phyloP scores from a whole-genome alignment of 345 rosid species.

The Citrus sinensis region DVS_A1.0 CM039165.1:30201501-30202000 shows the following conservation, averaged over 20 bases:
- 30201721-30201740: conserved; percentile 21
- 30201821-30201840: conserved; percentile 48
- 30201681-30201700: background rate
- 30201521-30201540: background rate
- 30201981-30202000: background rate
- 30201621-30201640: background rate
- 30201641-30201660: background rate
- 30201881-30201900: conserved; percentile 36
- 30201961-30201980: conserved; percentile 48
- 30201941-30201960: conserved; percentile 26
- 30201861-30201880: conserved; percentile 55
- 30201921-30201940: conserved; percentile 25
- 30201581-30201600: background rate
- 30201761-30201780: conserved; percentile 36
- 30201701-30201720: conserved; percentile 17
- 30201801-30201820: conserved; percentile 68
- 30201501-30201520: background rate
- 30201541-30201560: background rate
- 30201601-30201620: background rate
- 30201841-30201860: conserved; percentile 39
- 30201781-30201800: conserved; percentile 59
- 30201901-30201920: conserved; percentile 34
- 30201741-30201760: conserved; percentile 58
- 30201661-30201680: conserved; percentile 1
- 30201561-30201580: background rate